Evolutionary conservation across 2,329 filamentous ascomycete genomes (phyloP), one percentile per base, ranked within the genome.

Genomic region (Pleochaeta shiraiana): DNA sequence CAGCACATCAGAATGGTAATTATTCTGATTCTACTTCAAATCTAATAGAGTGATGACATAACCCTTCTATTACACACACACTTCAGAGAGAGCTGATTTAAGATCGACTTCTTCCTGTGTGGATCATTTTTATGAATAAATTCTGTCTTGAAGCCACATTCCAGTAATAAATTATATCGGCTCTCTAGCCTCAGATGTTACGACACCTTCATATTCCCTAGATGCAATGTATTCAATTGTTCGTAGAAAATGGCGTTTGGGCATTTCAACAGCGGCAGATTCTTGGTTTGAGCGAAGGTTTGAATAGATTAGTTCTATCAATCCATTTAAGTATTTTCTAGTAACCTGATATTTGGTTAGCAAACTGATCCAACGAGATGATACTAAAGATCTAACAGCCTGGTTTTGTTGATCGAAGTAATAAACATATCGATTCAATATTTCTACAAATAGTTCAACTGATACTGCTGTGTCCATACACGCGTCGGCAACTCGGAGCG

Each of bases 331-430:
- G 74, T 97, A 98, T 76, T 97, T 97, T 2, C 87, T 96, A 4
- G 93, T 98, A 45, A 98, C 81, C 81, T 83, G 39, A 6, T 64
- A 71, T 67, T 70, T 64, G n/a, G 39, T 39, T 50, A 16, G 50
- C 6, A 33, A 11, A 43, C 9, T 7, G 1, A 64, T 19, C 33
- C 3, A 11, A 19, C 4, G 43, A 21, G 9, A 50, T 12, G n/a
- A n/a, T 14, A 19, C 31, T n/a, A 12, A 14, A 66, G 11, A 6
- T 74, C 80, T 76, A 75, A 83, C 93, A 69, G 91, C 91, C 76
- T 98, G 93, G 75, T 98, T 98, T 73, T 95, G 90, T 75, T 98
- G 92, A 75, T 98, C 93, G 77, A 96, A 98, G 78, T 97, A 98
- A 75, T 98, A 98, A 64, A 97, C 91, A 74, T 98, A 98, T 75